Evolutionary conservation across 2,329 filamentous ascomycete genomes (phyloP).

Genomic region (Ascochyta fabae): DNA sequence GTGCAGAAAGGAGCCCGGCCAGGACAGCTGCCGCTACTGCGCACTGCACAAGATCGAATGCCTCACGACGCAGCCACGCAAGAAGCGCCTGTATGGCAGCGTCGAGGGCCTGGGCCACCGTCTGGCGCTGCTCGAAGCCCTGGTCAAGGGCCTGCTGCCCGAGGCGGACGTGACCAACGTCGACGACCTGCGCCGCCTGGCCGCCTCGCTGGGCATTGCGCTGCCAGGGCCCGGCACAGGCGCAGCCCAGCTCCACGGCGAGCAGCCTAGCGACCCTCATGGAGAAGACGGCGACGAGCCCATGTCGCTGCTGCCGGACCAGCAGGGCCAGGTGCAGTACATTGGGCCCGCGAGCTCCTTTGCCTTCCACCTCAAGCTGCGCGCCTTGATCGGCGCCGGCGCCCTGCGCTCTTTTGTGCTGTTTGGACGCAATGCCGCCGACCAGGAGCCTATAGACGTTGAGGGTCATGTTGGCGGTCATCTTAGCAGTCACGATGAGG

Average conservation of each 20-base stretch:
- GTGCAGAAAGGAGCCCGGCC: conserved; percentile 50
- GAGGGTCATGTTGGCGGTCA: background rate
- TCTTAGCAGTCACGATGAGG: too few relatives aligned
- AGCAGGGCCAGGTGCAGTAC: conserved; percentile 55
- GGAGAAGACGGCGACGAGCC: conserved; percentile 45
- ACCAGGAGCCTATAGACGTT: conserved; percentile 26
- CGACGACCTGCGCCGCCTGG: conserved; percentile 51
- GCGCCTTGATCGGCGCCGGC: conserved; percentile 46
- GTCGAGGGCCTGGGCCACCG: conserved; percentile 52
- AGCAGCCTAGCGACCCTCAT: conserved; percentile 20
- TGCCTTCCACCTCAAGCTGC: conserved; percentile 52
- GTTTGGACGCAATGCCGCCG: conserved; percentile 52
- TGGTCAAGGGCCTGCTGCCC: conserved; percentile 54
- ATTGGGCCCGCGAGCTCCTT: conserved; percentile 54
- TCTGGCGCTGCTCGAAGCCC: conserved; percentile 52
- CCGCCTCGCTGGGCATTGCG: conserved; percentile 49
- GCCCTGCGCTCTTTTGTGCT: conserved; percentile 47
- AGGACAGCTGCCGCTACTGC: conserved; percentile 53
- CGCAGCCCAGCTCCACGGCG: too few relatives aligned
- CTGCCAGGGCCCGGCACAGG: conserved; percentile 33
- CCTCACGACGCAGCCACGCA: conserved; percentile 54
- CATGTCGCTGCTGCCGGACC: conserved; percentile 49
- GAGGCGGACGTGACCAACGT: conserved; percentile 52
- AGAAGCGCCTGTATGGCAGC: conserved; percentile 54
- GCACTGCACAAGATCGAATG: conserved; percentile 51